Percentiles rank a stretch among this genome's conserved stretches.
phyloP scores from a whole-genome alignment of 768 basidiomycete genomes.

The Phlegmacium glaucopus region DNA sequence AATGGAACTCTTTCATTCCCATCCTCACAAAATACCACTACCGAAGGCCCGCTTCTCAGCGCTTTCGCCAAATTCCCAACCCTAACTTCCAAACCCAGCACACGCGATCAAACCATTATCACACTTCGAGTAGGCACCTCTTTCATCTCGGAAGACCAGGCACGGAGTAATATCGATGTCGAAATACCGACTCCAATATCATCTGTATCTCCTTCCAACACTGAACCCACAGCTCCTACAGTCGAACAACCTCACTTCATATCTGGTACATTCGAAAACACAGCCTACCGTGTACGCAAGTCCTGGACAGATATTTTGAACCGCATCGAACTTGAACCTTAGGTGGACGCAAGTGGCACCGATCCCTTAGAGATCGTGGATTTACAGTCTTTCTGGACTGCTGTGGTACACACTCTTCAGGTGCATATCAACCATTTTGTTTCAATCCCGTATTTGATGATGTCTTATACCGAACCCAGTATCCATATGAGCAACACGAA shows the following conservation, averaged over 20 bases:
- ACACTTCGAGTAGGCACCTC: conserved; percentile 67
- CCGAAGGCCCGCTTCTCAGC: conserved; percentile 43
- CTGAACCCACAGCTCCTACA: neutral
- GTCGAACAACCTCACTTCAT: conserved; percentile 2
- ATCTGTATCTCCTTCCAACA: neutral
- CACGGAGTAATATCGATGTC: conserved; percentile 45
- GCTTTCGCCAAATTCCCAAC: conserved; percentile 49
- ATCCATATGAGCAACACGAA: conserved; percentile 75
- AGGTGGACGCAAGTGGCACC: conserved; percentile 22
- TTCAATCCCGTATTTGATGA: conserved; percentile 1
- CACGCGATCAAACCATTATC: conserved; percentile 23
- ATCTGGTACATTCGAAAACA: conserved; percentile 42
- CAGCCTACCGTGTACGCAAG: conserved; percentile 41
- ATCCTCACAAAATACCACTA: conserved; percentile 21
- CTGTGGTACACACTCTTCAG: conserved; percentile 60
- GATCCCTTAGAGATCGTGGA: conserved; percentile 27
- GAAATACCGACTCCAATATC: conserved; percentile 21
- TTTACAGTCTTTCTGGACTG: conserved; percentile 54
- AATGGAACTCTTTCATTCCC: conserved; percentile 31
- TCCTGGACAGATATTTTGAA: conserved; percentile 60
- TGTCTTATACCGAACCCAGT: no score
- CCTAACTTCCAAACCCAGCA: neutral
- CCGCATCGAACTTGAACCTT: conserved; percentile 47
- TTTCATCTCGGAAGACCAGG: conserved; percentile 71
- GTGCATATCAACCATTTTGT: conserved; percentile 20